These are phyloP conservation scores for Ophiostoma populinum DNA, from an alignment of 2,329 filamentous ascomycete genomes.

Conservation along the genomic window DNA sequence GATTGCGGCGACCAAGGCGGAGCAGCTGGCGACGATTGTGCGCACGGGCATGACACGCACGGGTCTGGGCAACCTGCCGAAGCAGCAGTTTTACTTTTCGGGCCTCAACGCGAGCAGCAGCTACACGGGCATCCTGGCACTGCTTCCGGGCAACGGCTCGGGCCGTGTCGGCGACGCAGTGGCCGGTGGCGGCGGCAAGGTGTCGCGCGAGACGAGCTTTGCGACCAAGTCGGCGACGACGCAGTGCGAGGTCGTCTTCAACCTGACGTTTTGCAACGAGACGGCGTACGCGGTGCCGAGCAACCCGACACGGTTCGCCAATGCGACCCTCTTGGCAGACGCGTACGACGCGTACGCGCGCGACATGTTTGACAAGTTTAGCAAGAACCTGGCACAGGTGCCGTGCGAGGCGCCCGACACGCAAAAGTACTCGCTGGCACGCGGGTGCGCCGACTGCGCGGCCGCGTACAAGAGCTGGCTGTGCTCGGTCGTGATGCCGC, in stretches of 20 bases:
- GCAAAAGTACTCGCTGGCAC: slow-evolving; percentile 65
- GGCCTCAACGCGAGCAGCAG: slow-evolving; percentile 53
- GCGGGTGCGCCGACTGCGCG: slow-evolving; percentile 59
- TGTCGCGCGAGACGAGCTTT: slow-evolving; percentile 59
- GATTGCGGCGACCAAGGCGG: slow-evolving; percentile 39
- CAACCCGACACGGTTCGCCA: slow-evolving; percentile 46
- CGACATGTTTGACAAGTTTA: slow-evolving; percentile 58
- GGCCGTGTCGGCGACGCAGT: slow-evolving; percentile 24
- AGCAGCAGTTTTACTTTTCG: slow-evolving; percentile 75
- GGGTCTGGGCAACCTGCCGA: slow-evolving; percentile 49
- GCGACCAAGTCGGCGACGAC: slow-evolving; percentile 42
- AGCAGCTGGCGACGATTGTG: slow-evolving; percentile 28
- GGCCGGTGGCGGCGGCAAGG: slow-evolving; percentile 55
- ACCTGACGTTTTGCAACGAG: slow-evolving; percentile 76
- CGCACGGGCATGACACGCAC: slow-evolving; percentile 51
- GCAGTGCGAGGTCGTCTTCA: slow-evolving; percentile 72
- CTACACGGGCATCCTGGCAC: slow-evolving; percentile 60
- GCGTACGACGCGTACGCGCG: slow-evolving; percentile 67
- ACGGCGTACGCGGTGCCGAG: slow-evolving; percentile 84
- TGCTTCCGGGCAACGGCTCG: slow-evolving; percentile 44
- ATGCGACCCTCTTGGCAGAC: slow-evolving; percentile 40
- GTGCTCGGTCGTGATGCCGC: slow-evolving; percentile 80
- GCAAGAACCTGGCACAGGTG: slow-evolving; percentile 65
- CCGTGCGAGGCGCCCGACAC: slow-evolving; percentile 63
- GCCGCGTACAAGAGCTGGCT: slow-evolving; percentile 85